Base-by-base conservation (phyloP, 2,329 filamentous ascomycete species). In the Didymella exigua region DNA sequence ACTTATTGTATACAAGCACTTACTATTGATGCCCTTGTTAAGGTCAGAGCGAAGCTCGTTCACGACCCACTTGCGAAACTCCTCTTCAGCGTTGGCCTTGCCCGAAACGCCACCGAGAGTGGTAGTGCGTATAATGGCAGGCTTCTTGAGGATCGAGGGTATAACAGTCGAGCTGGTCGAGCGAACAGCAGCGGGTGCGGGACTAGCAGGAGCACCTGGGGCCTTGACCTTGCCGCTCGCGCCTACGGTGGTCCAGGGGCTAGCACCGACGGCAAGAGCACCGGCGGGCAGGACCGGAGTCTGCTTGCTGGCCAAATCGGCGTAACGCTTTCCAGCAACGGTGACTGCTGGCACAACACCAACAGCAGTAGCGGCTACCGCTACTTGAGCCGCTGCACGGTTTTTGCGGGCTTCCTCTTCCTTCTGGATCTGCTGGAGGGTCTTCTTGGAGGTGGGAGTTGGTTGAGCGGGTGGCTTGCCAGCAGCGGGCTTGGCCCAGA, bases 161-260 rank as follows among this genome's bases (percentile, higher is more conserved):
- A 78, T 70, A 3, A 76, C 70, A 48, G 75, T 78, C 31, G 72
- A 68, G 62, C 79, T 83, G 31, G 77, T 73, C n/a, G 82, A 77
- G 34, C 83, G 74, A 21, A 73, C 77, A 4, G 76, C 74, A 21
- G 80, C 72, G 47, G 79, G 76, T 18, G 77, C 65, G 82, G 61
- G 77, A 59, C 82, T 79, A 2, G 82, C 77, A 13, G 86, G 82
- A 0, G 81, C 84, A 3, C 82, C 83, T 5, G 90, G 89, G 24
- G 85, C 79, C 80, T 96, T 98, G 44, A 90, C 85, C 79, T 97
- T 99, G 13, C 95, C 95, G 62, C 93, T 89, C 29, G 93, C 92
- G 42, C 95, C 95, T 34, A 99, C 93, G 0, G 93, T 98, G 10
- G 93, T 93, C 95, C 95, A 99, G 1, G 92, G 91, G 52, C 83